A percentile compares a stretch with the other conserved stretches of the same genome.
Evolutionary conservation across 108 stramenopile genomes (phyloP).

Genomic region (Pseudonitzschia pungens): DNA sequence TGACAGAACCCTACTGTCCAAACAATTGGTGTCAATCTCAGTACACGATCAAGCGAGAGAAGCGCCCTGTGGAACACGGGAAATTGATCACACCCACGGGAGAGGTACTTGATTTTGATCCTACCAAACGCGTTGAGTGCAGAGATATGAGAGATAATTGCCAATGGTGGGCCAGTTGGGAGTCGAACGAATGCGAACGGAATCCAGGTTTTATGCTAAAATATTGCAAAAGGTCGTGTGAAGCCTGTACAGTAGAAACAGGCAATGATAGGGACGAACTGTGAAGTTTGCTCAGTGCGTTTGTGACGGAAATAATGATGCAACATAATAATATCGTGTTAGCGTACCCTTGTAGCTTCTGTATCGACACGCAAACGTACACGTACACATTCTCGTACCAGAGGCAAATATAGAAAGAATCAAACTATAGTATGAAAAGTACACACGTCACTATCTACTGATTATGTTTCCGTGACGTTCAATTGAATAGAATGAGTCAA

Average conservation of each 20-base stretch:
- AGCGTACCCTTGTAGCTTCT: too few species aligned
- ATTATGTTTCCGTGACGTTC: too few species aligned
- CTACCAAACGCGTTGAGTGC: constrained; percentile 1
- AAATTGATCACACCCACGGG: constrained; percentile 39
- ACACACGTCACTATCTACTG: too few species aligned
- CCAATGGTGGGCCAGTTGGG: constrained; percentile 10
- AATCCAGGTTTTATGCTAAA: constrained; percentile 9
- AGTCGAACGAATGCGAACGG: constrained; percentile 28
- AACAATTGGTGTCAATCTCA: constrained; percentile 67
- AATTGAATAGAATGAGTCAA: too few species aligned
- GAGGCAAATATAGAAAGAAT: too few species aligned
- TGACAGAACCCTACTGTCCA: constrained; percentile 69
- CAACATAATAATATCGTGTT: too few species aligned
- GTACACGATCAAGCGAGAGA: constrained; percentile 61
- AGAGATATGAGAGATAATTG: constrained; percentile 18
- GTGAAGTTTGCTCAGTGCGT: background rate
- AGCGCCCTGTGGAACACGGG: constrained; percentile 48
- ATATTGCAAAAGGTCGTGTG: background rate
- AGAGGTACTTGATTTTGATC: constrained; percentile 35
- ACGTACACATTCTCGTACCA: too few species aligned
- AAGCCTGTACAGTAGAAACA: background rate
- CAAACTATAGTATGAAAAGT: too few species aligned
- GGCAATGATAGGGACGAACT: background rate
- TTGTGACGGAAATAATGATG: too few species aligned
- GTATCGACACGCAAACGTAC: too few species aligned